Evolutionary conservation across 208 protist species (phyloP), one percentile per base, ranked within the genome.

Genomic region (Crithidia brevicula): DNA sequence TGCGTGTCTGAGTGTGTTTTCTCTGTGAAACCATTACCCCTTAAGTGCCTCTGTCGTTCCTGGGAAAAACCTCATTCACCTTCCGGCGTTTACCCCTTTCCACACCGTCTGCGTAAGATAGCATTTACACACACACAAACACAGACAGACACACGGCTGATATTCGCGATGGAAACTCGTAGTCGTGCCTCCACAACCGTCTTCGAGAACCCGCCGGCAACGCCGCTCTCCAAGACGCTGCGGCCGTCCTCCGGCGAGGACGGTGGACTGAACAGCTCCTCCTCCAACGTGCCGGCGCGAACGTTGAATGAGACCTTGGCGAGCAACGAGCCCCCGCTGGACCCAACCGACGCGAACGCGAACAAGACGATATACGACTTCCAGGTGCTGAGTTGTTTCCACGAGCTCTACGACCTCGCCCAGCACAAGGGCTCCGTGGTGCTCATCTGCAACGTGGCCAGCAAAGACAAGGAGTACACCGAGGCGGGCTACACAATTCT

Each of bases 371-470:
- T 93, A 38, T 91, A 88, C 63, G 79, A 89, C 61, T 94, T 89
- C 66, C 58, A 89, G 56, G 75, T 91, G 6, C 64, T 85, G 7
- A 78, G 77, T 51, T 79, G 77, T 36, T 77, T 84, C 53, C 77
- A 81, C 31, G 75, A 94, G 68, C 73, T 81, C 8, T 94, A 94
- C 63, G 77, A 94, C 74, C 74, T 94, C 40, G n/a, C 52, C 16
- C 85, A 94, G 74, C 88, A 91, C 75, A 85, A 82, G 63, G 91
- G 89, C 20, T 76, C 91, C n/a, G 82, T 88, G 4, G 74, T 97
- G 40, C 65, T 97, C 20, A 88, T 97, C 52, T 85, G 82, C 72
- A 97, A 97, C 52, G 91, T 97, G 27, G 93, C 93, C 16, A 94
- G 82, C 65, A 86, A 94, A 74, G 95, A 92, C 63, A 85, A 85